Percentiles rank a stretch among this genome's conserved stretches.
Conservation (phyloP, 2,329 filamentous ascomycete species). For the Nannizziopsis arthrosporioides region DNA sequence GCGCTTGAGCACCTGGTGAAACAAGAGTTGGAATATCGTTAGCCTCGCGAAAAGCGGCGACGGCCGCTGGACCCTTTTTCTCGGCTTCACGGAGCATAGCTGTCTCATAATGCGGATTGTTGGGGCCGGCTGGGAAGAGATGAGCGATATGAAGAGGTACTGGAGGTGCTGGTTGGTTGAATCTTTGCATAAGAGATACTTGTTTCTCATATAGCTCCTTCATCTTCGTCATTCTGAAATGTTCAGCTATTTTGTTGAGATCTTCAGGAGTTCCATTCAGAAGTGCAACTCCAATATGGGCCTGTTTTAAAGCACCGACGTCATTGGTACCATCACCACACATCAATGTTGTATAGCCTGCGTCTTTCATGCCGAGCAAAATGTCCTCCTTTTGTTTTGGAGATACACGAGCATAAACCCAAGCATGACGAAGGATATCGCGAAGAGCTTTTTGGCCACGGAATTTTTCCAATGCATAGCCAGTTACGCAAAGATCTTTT, state of each 20-base stretch:
- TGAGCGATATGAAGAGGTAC: slow-evolving; percentile 88
- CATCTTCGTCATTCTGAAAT: slow-evolving; percentile 90
- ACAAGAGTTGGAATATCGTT: slow-evolving; percentile 53
- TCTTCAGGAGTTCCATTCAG: slow-evolving; percentile 91
- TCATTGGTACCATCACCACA: slow-evolving; percentile 97
- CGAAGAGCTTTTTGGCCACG: slow-evolving; percentile 65
- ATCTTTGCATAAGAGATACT: slow-evolving; percentile 76
- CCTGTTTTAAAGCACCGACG: slow-evolving; percentile 93
- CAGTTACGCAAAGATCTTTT: slow-evolving; percentile 92
- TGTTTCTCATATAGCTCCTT: slow-evolving; percentile 99
- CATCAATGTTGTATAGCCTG: slow-evolving; percentile 97
- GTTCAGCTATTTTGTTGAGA: slow-evolving; percentile 80
- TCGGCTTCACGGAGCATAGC: slow-evolving; percentile 77
- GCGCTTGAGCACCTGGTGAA: slow-evolving; percentile 52
- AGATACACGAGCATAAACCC: slow-evolving; percentile 97
- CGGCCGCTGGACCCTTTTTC: slow-evolving; percentile 55
- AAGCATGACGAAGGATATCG: slow-evolving; percentile 73
- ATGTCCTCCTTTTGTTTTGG: slow-evolving; percentile 99
- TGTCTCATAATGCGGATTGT: slow-evolving; percentile 88
- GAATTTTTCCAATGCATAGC: slow-evolving; percentile 84
- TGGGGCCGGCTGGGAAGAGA: slow-evolving; percentile 78
- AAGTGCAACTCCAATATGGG: slow-evolving; percentile 89
- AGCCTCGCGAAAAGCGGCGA: slow-evolving; percentile 43
- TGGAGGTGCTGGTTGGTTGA: slow-evolving; percentile 87
- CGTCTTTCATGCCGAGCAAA: slow-evolving; percentile 86